phyloP scores from a whole-genome alignment of 2,329 filamentous ascomycete genomes.

The Onygenales sp. region DNA sequence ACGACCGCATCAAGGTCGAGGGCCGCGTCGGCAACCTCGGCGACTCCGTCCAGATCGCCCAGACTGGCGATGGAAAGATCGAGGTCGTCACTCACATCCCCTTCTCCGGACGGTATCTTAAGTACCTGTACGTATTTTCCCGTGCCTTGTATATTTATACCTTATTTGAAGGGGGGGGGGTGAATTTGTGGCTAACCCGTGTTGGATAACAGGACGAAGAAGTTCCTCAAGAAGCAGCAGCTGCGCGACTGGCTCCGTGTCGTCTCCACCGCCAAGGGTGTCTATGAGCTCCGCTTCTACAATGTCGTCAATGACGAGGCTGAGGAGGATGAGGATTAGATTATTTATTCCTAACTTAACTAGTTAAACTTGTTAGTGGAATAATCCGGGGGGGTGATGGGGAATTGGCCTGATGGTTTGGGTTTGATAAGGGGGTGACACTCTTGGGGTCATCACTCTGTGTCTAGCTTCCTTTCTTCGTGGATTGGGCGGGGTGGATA shows the following conservation, averaged over 20 bases:
- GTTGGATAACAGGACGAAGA: conserved; percentile 69
- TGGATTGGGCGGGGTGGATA: no score
- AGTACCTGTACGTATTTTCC: conserved; percentile 75
- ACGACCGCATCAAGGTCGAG: conserved; percentile 99
- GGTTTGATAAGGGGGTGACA: no score
- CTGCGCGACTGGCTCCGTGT: conserved; percentile 99
- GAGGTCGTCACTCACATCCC: conserved; percentile 96
- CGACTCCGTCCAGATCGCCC: conserved; percentile 80
- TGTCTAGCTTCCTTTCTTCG: no score
- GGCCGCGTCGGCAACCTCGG: conserved; percentile 97
- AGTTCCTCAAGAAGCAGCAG: conserved; percentile 99
- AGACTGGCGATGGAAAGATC: conserved; percentile 92
- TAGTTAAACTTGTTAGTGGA: no score
- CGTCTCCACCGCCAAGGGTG: conserved; percentile 93
- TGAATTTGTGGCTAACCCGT: neutral
- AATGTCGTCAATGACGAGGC: conserved; percentile 98
- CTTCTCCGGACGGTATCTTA: conserved; percentile 97
- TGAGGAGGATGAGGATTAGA: conserved; percentile 98
- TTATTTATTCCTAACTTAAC: neutral
- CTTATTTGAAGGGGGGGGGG: neutral
- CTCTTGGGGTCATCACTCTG: no score
- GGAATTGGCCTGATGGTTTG: no score
- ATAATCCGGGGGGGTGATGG: no score
- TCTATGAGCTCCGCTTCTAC: conserved; percentile 99
- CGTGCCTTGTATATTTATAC: neutral